Evolutionary conservation across 345 rosid species (phyloP).

Genomic region (Brassica carinata): DNA sequence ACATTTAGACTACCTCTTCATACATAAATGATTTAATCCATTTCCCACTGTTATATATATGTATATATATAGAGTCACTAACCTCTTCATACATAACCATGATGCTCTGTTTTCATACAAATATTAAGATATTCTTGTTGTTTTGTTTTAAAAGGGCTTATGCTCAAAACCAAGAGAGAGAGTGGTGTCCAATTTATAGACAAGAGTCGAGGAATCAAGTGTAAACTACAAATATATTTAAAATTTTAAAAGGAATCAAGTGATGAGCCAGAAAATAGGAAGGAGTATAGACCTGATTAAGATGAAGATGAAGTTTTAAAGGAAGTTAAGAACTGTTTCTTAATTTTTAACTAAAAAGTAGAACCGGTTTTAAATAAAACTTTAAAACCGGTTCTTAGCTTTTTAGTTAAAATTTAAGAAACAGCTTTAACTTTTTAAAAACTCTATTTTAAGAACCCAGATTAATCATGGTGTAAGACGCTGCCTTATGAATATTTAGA

Average conservation of each 20-base stretch:
- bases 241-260: background rate
- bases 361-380: no score
- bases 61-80: background rate
- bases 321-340: no score
- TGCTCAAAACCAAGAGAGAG: background rate
- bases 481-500: constrained; percentile 10
- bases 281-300: no score
- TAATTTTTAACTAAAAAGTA: no score
- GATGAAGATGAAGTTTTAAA: no score
- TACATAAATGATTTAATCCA: background rate
- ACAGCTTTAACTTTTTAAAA: no score
- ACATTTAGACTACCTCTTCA: background rate
- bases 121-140: background rate
- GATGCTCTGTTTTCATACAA: constrained; percentile 15
- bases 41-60: background rate
- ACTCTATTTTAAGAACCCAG: no score
- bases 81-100: constrained; percentile 38
- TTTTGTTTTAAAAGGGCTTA: background rate
- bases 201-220: background rate
- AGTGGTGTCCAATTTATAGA: constrained; percentile 20
- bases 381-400: no score
- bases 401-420: no score
- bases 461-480: no score
- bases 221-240: background rate
- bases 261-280: background rate